These are phyloP conservation scores for Alternaria incomplexa DNA, from an alignment of 2,329 filamentous ascomycete genomes.

Conservation along the genomic window DNA sequence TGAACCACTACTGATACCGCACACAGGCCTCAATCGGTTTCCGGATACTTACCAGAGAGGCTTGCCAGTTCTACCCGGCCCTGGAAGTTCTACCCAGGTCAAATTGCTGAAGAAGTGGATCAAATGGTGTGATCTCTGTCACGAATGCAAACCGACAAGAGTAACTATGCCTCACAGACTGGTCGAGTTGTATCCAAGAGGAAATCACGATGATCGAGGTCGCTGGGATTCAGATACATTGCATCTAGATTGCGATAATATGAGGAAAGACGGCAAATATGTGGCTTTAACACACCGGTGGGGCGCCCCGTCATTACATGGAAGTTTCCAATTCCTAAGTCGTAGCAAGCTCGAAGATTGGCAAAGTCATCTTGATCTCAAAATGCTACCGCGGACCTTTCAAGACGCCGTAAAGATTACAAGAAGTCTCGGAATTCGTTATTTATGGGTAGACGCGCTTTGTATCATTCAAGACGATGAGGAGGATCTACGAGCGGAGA, in stretches of 20 bases:
- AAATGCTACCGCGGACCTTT: background rate
- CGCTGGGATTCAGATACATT: background rate
- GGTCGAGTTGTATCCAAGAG: background rate
- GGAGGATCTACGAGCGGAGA: background rate
- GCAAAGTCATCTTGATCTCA: background rate
- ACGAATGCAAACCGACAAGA: background rate
- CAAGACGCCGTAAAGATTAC: background rate
- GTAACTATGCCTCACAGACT: background rate
- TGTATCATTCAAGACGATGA: background rate
- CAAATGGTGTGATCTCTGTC: background rate
- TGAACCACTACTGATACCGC: background rate
- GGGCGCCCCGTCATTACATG: background rate
- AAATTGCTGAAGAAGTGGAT: background rate
- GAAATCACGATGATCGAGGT: background rate
- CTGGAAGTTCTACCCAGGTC: background rate
- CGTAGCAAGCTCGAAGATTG: background rate
- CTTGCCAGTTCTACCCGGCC: background rate
- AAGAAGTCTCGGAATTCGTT: background rate
- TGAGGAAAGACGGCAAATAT: background rate
- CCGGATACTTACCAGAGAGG: background rate
- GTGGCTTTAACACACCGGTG: background rate
- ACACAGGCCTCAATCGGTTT: background rate
- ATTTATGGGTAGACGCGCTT: background rate
- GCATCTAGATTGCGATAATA: background rate
- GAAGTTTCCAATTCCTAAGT: background rate